Base-by-base conservation (phyloP, 306 rosid species). In the Vicia villosa region DNA sequence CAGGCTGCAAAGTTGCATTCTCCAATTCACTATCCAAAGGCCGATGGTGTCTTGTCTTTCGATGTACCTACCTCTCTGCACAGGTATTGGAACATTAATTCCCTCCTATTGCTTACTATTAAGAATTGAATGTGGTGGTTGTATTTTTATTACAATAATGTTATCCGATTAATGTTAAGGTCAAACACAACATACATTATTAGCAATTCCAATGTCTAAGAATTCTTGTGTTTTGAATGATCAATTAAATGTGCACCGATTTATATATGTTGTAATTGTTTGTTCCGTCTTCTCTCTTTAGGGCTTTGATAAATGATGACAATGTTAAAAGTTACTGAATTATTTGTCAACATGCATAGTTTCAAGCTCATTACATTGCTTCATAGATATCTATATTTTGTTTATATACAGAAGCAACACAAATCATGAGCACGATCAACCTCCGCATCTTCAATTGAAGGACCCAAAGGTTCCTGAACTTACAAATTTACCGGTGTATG, bases 361-460 rank as follows among this genome's bases (percentile, higher is more conserved):
- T 60, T 66, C 24, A 78, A 32, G 59, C 41, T 74, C 74, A 16
- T 70, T 17, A 36, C 47, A 72, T 73, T 73, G 62, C 12, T 60
- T 75, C 71, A 21, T 63, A 38, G 66, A 16, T 55, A 63, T 73
- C 70, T 78, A 75, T 70, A 34, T 36, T 8, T 60, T 24, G 37
- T 59, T 62, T 54, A 24, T 69, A 22, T 68, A 17, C 63, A 94
- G 98, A 91, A 94, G 98, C 92, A 94, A 88, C 81, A 94, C 98
- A 78, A 94, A 94, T 83, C 98, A 94, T 76, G 98, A 90, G 22
- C 96, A 90, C 62, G 98, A 94, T 78, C 98, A 94, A 79, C 97
- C 97, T 71, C 75, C 96, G 45, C 97, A 94, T 77, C 97, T 94
- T 82, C 86, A 72, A 64, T 80, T 90, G 79, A 84, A 79, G 75